phyloP scores from a whole-genome alignment of 1,139 yeast species.

The Suhomyces bolitotheri region DNA sequence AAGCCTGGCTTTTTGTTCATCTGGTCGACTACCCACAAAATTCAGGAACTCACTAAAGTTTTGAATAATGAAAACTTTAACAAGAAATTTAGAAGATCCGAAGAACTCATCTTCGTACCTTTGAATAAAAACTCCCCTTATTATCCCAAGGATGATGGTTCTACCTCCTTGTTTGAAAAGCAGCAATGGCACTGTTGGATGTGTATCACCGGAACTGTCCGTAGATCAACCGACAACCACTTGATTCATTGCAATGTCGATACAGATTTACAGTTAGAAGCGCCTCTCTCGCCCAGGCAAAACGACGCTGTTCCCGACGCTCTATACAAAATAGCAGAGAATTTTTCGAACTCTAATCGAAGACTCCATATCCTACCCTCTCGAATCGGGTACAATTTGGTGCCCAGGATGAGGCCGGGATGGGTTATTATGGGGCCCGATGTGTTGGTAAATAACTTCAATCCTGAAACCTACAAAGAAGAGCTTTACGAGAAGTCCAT shows the following conservation, averaged over 20 bases:
- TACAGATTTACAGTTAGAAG: constrained; percentile 75
- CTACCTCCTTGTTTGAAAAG: constrained; percentile 32
- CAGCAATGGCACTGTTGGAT: constrained; percentile 96
- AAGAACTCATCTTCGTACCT: constrained; percentile 75
- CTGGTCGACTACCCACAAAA: constrained; percentile 80
- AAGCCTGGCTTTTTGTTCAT: constrained; percentile 84
- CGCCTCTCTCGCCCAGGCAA: constrained; percentile 18
- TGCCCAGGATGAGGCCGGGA: constrained; percentile 75
- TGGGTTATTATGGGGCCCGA: constrained; percentile 94
- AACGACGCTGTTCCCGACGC: constrained; percentile 64
- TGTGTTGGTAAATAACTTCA: constrained; percentile 68
- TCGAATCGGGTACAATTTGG: constrained; percentile 57
- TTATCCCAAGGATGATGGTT: constrained; percentile 47
- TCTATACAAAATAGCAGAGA: constrained; percentile 83
- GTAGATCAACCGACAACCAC: constrained; percentile 80
- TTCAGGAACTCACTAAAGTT: constrained; percentile 59
- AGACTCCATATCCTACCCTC: constrained; percentile 84
- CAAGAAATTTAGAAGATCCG: constrained; percentile 81
- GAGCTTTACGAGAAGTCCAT: constrained; percentile 37
- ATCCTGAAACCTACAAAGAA: constrained; percentile 33
- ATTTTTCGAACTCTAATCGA: constrained; percentile 78
- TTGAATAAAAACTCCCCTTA: constrained; percentile 59
- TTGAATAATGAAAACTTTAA: constrained; percentile 54
- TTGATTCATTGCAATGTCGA: constrained; percentile 90
- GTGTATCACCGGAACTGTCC: constrained; percentile 93